A percentile compares a stretch with the other conserved stretches of the same genome.
phyloP scores from a whole-genome alignment of 305 asterid genomes.

The Fraxinus sp. region DNA sequence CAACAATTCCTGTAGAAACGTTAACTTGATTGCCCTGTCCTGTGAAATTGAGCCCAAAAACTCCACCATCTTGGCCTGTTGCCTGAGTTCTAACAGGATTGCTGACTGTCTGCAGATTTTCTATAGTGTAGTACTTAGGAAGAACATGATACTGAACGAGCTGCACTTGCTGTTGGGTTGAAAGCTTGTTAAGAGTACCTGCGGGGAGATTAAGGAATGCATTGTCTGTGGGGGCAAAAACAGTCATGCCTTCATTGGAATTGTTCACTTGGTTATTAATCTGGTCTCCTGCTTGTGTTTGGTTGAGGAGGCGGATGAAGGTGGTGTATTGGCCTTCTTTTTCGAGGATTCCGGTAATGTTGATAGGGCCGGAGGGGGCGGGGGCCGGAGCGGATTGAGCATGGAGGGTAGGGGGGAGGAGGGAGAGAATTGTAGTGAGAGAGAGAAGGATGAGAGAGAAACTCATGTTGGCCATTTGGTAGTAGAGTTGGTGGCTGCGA shows the following conservation, averaged over 20 bases:
- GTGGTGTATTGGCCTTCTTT: constrained; percentile 47
- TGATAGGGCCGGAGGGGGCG: constrained; percentile 54
- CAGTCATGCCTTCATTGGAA: constrained; percentile 76
- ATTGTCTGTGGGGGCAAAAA: constrained; percentile 78
- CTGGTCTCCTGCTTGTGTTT: constrained; percentile 53
- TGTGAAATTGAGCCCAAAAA: constrained; percentile 59
- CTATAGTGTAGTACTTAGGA: constrained; percentile 62
- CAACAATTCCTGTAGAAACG: constrained; percentile 56
- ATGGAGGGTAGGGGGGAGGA: constrained; percentile 5
- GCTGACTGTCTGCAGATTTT: constrained; percentile 52
- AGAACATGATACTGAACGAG: constrained; percentile 59
- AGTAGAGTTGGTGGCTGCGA: not conserved
- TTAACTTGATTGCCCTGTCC: constrained; percentile 59
- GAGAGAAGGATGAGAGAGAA: constrained; percentile 37
- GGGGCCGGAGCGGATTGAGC: constrained; percentile 67
- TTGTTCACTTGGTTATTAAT: constrained; percentile 76
- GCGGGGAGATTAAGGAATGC: constrained; percentile 77
- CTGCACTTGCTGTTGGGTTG: constrained; percentile 60
- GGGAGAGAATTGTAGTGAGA: constrained; percentile 24
- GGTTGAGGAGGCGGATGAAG: constrained; percentile 56
- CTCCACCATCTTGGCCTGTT: constrained; percentile 49
- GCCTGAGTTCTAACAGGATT: constrained; percentile 88
- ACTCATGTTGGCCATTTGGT: constrained; percentile 39
- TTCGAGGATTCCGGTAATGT: constrained; percentile 61
- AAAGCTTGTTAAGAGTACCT: constrained; percentile 68